Percentiles rank a stretch among this genome's conserved stretches.
phyloP scores from a whole-genome alignment of 306 rosid genomes.

The Cucurbita maxima region DNA sequence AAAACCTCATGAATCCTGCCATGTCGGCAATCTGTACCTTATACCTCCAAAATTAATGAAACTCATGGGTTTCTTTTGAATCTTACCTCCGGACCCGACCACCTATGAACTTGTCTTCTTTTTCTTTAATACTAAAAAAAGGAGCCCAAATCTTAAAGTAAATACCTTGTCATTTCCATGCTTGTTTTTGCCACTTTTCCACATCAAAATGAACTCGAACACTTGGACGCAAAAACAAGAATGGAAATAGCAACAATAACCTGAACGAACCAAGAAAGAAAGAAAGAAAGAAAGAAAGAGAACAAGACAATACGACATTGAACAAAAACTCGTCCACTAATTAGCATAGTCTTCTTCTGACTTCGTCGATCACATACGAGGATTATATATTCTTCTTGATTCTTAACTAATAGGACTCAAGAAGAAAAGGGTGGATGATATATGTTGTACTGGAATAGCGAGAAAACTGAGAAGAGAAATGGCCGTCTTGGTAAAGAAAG shows the following conservation, averaged over 20 bases:
- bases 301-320: background rate
- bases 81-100: constrained; percentile 13
- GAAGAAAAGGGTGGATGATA: constrained; percentile 8
- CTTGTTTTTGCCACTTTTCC: constrained; percentile 30
- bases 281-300: background rate
- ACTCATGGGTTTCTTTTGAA: constrained; percentile 64
- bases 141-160: background rate
- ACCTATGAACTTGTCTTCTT: background rate
- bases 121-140: background rate
- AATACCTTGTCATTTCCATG: constrained; percentile 41
- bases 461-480: background rate
- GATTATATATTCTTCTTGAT: background rate
- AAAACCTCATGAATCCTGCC: constrained; percentile 8
- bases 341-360: background rate
- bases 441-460: background rate
- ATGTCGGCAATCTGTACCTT: background rate
- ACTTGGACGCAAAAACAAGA: constrained; percentile 44
- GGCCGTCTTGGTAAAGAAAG: background rate
- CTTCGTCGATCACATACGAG: background rate
- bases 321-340: background rate
- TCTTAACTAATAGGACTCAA: background rate
- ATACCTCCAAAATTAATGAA: constrained; percentile 29
- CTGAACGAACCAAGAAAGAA: constrained; percentile 6
- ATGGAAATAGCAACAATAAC: constrained; percentile 37
- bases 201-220: background rate